These are phyloP conservation scores for Salix dunnii DNA, from an alignment of 345 rosid species.

Conservation along the genomic window DNA sequence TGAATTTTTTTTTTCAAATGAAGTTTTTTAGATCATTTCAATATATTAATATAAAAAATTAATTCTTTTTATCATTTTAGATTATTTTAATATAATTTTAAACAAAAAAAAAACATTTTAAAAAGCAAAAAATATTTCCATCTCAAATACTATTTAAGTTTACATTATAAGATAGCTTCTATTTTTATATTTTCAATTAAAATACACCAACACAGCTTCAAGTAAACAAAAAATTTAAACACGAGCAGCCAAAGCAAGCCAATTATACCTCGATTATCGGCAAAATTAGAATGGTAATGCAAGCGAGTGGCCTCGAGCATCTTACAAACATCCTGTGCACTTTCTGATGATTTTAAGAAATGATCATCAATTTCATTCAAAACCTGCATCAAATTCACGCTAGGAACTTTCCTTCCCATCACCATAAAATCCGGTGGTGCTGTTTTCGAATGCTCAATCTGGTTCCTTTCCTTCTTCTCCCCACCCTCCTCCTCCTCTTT, in stretches of 20 bases:
- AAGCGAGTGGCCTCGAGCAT: constrained; percentile 87
- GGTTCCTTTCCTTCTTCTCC: constrained; percentile 26
- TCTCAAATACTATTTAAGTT: too few relatives aligned
- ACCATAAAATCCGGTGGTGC: constrained; percentile 57
- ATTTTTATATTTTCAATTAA: too few relatives aligned
- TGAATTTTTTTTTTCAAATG: too few relatives aligned
- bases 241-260: not conserved
- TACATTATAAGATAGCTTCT: too few relatives aligned
- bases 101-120: too few relatives aligned
- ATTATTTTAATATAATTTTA: too few relatives aligned
- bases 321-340: constrained; percentile 78
- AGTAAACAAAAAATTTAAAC: not conserved
- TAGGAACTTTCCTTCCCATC: constrained; percentile 28
- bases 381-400: constrained; percentile 61
- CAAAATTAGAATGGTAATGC: constrained; percentile 94
- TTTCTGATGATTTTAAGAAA: constrained; percentile 76
- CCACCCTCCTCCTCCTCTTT: constrained; percentile 23
- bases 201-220: not conserved
- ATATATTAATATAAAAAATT: too few relatives aligned
- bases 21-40: too few relatives aligned
- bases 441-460: constrained; percentile 56
- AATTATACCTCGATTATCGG: constrained; percentile 70
- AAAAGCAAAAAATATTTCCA: too few relatives aligned
- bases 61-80: too few relatives aligned
- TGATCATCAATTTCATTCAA: constrained; percentile 72